A percentile compares a stretch with the other conserved stretches of the same genome.
Conservation (phyloP, 2,329 filamentous ascomycete genomes). For the Curvularia spicifera region DNA sequence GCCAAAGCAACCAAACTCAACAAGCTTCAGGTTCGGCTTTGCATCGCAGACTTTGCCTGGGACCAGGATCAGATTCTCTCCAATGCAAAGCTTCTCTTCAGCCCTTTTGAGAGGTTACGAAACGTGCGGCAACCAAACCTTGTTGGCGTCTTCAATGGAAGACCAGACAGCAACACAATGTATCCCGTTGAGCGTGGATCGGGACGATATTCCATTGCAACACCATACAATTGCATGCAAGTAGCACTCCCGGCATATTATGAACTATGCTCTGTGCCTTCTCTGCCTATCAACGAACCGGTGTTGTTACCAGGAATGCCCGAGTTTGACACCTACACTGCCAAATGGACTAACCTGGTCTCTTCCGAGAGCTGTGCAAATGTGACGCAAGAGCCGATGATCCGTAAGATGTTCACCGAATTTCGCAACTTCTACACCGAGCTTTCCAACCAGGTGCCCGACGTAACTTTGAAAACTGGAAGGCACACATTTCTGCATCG, state of each 20-base stretch:
- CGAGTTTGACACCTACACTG: slow-evolving; percentile 31
- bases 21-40: slow-evolving; percentile 40
- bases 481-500: slow-evolving; percentile 40
- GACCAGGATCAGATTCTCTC: slow-evolving; percentile 25
- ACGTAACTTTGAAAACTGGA: slow-evolving; percentile 18
- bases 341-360: slow-evolving; percentile 31
- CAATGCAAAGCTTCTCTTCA: slow-evolving; percentile 36
- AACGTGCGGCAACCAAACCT: slow-evolving; percentile 40
- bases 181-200: slow-evolving; percentile 16
- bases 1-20: slow-evolving; percentile 36
- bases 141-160: slow-evolving; percentile 32
- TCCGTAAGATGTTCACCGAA: slow-evolving; percentile 42
- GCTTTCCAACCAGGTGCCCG: slow-evolving; percentile 25
- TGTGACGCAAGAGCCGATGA: slow-evolving; percentile 29
- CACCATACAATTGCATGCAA: neutral
- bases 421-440: slow-evolving; percentile 43
- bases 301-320: slow-evolving; percentile 24
- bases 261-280: slow-evolving; percentile 36
- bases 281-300: slow-evolving; percentile 21
- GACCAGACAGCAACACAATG: slow-evolving; percentile 26
- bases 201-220: slow-evolving; percentile 18
- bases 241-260: slow-evolving; percentile 2
- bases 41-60: slow-evolving; percentile 38
- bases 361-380: slow-evolving; percentile 14
- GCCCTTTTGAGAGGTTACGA: slow-evolving; percentile 41